Conservation (phyloP, 75 land plant species). For the Pinus taeda region DNA sequence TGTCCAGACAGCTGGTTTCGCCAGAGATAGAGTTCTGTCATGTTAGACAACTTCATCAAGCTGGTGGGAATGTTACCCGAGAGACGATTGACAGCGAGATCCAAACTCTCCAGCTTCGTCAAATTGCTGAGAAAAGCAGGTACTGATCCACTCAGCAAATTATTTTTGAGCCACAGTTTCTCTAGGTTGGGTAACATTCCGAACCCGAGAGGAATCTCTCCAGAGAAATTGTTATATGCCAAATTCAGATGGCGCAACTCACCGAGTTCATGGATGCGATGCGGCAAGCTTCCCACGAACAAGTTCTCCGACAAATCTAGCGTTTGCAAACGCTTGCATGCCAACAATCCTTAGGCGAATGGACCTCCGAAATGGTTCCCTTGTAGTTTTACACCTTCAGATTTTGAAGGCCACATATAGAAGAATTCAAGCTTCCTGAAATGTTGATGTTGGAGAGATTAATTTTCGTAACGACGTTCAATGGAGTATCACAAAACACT, state of each 20-base stretch:
- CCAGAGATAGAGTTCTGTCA: constrained; percentile 41
- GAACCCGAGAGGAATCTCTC: constrained; percentile 11
- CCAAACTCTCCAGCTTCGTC: constrained; percentile 25
- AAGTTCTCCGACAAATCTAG: too few relatives aligned
- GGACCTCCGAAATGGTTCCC: constrained; percentile 12
- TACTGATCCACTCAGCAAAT: constrained; percentile 46
- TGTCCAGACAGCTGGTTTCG: constrained; percentile 51
- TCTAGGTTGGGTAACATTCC: constrained; percentile 11
- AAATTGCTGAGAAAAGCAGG: constrained; percentile 59
- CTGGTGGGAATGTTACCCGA: constrained; percentile 32
- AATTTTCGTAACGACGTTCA: constrained; percentile 11
- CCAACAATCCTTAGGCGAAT: constrained; percentile 28
- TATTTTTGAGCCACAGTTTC: constrained; percentile 47
- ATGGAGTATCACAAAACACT: constrained; percentile 19
- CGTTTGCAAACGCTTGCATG: neutral
- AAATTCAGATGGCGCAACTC: constrained; percentile 49
- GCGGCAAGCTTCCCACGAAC: too few relatives aligned
- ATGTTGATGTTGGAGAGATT: constrained; percentile 58
- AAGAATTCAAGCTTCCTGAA: constrained; percentile 39
- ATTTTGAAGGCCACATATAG: constrained; percentile 24
- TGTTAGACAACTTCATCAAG: constrained; percentile 34
- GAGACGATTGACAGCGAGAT: constrained; percentile 44
- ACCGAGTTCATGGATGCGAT: constrained; percentile 1
- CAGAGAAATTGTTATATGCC: constrained; percentile 62
- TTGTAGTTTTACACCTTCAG: constrained; percentile 38